Base-by-base conservation (phyloP, 2,329 filamentous ascomycete species). In the Penicillium polonicum region DNA sequence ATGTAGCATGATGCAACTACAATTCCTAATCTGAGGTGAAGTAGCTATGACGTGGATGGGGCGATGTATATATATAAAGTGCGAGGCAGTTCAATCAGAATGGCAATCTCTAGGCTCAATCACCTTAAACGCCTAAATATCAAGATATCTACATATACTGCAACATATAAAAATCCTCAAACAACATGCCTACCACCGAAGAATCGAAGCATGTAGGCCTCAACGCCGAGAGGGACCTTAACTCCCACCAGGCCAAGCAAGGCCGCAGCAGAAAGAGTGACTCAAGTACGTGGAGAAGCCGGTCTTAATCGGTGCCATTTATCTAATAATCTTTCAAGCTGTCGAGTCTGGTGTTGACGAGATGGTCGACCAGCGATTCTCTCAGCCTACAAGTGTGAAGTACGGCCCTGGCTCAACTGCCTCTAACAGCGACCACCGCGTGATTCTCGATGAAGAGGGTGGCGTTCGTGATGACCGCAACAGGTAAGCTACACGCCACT, bases 271-370 rank as follows among this genome's bases (percentile, higher is more conserved):
- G 57, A 8, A 70, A 74, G 60, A 78, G 76, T 59, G 70, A 72
- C 50, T 76, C 75, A 21, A 70, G 76, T 79, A 73, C 19, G 68
- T 63, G 36, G 9, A 23, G 7, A 29, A 12, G 15, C 7, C 4
- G 12, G 17, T 36, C 12, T 19, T 25, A 35, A 10, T 7, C 5
- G 3, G 5, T 31, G 15, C 4, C 23, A 25, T 44, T 13, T 41
- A 13, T 25, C 58, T 63, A 29, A 60, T 15, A 52, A 13, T 17
- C 15, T 10, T 6, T 12, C 25, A 23, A 77, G 75, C 72, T 25
- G 46, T 67, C 23, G 77, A 79, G 60, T 78, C 76, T 23, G 76
- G 76, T 29, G 70, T 79, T 58, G 70, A 79, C 57, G 72, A 72
- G 62, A 68, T 69, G 55, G 76, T 69, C 29, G 67, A 74, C 29